Evolutionary conservation across 2,329 filamentous ascomycete genomes (phyloP).

Genomic region (Fusarium annulatum): DNA sequence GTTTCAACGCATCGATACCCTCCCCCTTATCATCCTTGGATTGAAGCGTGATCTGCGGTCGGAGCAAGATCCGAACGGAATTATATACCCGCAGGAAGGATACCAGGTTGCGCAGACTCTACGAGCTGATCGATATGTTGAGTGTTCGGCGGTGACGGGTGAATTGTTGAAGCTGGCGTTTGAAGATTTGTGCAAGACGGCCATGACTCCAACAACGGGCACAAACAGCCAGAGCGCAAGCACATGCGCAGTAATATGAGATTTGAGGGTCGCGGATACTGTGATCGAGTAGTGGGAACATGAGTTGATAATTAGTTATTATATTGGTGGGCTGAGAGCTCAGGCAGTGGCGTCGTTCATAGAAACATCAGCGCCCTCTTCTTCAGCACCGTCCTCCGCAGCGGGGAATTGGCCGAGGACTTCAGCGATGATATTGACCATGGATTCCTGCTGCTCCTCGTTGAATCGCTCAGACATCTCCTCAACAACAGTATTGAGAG

Average conservation of each 20-base stretch:
- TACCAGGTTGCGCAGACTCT: slow-evolving; percentile 67
- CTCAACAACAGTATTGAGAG: slow-evolving; percentile 72
- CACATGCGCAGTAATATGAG: slow-evolving; percentile 63
- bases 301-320: background rate
- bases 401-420: slow-evolving; percentile 65
- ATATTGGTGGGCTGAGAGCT: slow-evolving; percentile 19
- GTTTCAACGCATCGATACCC: slow-evolving; percentile 59
- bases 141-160: slow-evolving; percentile 71
- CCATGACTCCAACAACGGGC: slow-evolving; percentile 58
- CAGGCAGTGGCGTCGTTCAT: slow-evolving; percentile 52
- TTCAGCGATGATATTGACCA: slow-evolving; percentile 66
- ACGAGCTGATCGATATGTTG: slow-evolving; percentile 71
- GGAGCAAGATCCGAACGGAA: slow-evolving; percentile 68
- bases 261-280: background rate
- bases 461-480: slow-evolving; percentile 71
- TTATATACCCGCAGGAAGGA: slow-evolving; percentile 71
- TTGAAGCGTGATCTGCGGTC: slow-evolving; percentile 70
- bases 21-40: slow-evolving; percentile 68
- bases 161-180: slow-evolving; percentile 68
- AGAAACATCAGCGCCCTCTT: slow-evolving; percentile 48
- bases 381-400: slow-evolving; percentile 43
- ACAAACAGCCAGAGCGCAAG: slow-evolving; percentile 66
- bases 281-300: background rate
- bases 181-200: slow-evolving; percentile 70
- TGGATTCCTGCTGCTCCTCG: slow-evolving; percentile 67